Conservation (phyloP, 148 eudicot genomes). For the Fagopyrum esculentum region DNA sequence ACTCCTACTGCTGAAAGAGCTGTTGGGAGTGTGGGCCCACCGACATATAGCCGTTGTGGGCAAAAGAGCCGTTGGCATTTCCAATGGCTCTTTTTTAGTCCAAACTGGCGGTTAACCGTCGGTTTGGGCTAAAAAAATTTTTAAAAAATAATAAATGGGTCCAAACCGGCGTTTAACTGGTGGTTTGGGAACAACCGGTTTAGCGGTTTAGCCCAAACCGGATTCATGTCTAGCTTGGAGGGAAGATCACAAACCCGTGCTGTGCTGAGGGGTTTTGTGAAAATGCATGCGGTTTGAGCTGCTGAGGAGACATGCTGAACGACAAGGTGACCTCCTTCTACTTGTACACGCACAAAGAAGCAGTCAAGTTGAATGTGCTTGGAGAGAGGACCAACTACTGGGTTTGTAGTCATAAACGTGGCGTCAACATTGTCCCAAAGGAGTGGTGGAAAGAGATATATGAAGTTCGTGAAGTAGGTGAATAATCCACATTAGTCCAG, state of each 20-base stretch:
- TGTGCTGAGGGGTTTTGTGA: not conserved
- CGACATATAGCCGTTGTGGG: too few species aligned
- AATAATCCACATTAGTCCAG: not conserved
- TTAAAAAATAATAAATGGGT: too few species aligned
- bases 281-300: not conserved
- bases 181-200: too few species aligned
- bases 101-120: too few species aligned
- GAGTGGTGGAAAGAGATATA: not conserved
- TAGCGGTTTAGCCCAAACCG: too few species aligned
- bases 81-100: too few species aligned
- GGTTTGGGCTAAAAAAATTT: too few species aligned
- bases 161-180: too few species aligned
- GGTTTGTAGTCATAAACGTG: not conserved
- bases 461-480: not conserved
- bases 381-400: not conserved
- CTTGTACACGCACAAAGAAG: not conserved
- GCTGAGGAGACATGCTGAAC: not conserved
- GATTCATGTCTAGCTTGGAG: not conserved
- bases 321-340: not conserved
- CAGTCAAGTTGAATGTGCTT: not conserved
- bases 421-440: not conserved
- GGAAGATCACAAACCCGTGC: not conserved
- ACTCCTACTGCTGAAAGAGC: too few species aligned
- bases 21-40: too few species aligned
- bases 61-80: too few species aligned